Conservation (phyloP, 1,284 basidiomycete species). For the Cryptococcus floricola region DNA sequence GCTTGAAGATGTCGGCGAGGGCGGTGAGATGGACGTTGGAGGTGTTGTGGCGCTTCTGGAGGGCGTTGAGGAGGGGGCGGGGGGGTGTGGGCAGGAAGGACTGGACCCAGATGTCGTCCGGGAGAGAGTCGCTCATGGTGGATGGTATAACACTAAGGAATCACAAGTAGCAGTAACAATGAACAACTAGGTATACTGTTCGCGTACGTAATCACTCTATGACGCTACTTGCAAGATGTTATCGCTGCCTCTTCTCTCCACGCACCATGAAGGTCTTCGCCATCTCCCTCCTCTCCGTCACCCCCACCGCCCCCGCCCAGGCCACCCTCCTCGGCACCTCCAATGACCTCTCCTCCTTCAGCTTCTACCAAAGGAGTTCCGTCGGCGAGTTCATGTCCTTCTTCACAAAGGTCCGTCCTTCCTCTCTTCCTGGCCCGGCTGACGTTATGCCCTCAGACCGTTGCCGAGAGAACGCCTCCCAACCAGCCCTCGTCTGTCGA, state of each 20-base stretch:
- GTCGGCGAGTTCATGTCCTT: constrained; percentile 86
- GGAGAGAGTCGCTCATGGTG: constrained; percentile 33
- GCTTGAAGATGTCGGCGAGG: constrained; percentile 52
- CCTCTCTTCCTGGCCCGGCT: neutral
- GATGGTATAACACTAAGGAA: neutral
- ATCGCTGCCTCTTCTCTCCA: neutral
- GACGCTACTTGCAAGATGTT: too few species aligned
- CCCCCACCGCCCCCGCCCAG: constrained; percentile 39
- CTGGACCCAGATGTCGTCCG: constrained; percentile 43
- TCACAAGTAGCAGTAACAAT: too few species aligned
- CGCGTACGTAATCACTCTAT: too few species aligned
- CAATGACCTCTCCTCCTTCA: constrained; percentile 84
- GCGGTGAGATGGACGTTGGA: constrained; percentile 44
- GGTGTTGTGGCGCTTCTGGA: constrained; percentile 37
- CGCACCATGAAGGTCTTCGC: constrained; percentile 54
- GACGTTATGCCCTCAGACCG: constrained; percentile 57
- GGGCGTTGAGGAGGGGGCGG: constrained; percentile 29
- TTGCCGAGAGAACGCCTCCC: constrained; percentile 80
- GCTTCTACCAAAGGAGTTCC: constrained; percentile 85
- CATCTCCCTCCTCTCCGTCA: constrained; percentile 52
- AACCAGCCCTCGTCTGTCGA: constrained; percentile 90
- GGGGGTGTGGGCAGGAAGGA: constrained; percentile 36
- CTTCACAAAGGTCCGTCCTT: constrained; percentile 60
- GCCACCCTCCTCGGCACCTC: constrained; percentile 67
- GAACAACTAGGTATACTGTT: too few species aligned